phyloP scores from a whole-genome alignment of 2,329 filamentous ascomycete genomes.

The Pseudogymnoascus sp. region DNA sequence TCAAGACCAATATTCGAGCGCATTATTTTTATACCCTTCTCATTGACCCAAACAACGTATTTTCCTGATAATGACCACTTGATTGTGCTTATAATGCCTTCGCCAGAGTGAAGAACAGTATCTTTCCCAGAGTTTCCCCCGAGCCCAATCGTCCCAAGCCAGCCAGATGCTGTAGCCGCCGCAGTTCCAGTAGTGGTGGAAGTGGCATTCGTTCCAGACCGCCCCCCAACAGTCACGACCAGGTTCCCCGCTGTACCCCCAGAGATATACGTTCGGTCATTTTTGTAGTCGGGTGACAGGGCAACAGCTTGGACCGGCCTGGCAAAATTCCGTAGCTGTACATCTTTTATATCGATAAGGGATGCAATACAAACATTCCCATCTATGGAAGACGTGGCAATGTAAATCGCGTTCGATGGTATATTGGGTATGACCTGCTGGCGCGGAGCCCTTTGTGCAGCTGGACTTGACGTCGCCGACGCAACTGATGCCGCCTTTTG shows the following conservation, averaged over 20 bases:
- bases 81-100: conserved; percentile 83
- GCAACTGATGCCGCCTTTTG: conserved; percentile 35
- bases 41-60: conserved; percentile 92
- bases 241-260: conserved; percentile 83
- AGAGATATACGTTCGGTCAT: conserved; percentile 80
- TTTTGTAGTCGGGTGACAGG: conserved; percentile 90
- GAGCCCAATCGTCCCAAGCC: conserved; percentile 83
- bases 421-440: conserved; percentile 57
- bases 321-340: conserved; percentile 86
- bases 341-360: conserved; percentile 79
- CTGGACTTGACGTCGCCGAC: conserved; percentile 39
- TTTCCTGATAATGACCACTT: conserved; percentile 92
- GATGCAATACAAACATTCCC: conserved; percentile 92
- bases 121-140: conserved; percentile 75
- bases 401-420: conserved; percentile 84
- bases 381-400: conserved; percentile 90
- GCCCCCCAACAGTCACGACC: conserved; percentile 76
- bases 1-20: conserved; percentile 78
- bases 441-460: conserved; percentile 46
- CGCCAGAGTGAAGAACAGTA: conserved; percentile 79
- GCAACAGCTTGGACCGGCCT: conserved; percentile 87
- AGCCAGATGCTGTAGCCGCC: conserved; percentile 76
- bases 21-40: conserved; percentile 98
- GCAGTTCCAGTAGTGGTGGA: conserved; percentile 82
- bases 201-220: conserved; percentile 68